A percentile compares a stretch with the other conserved stretches of the same genome.
phyloP scores from a whole-genome alignment of 2,329 filamentous ascomycete species.

The Corniculantispora saksenae region DNA sequence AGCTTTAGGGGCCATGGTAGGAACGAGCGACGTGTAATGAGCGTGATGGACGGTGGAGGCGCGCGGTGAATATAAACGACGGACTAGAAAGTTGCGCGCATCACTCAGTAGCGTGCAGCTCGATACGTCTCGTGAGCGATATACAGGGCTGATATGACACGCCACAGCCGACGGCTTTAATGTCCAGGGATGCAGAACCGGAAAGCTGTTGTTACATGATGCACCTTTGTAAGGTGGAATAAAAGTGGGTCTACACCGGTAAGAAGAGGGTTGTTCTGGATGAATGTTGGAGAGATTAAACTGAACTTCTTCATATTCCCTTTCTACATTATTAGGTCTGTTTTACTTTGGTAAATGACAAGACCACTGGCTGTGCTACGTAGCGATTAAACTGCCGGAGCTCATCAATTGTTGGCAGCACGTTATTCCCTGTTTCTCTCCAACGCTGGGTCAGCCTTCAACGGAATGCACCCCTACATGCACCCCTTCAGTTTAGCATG shows the following conservation, averaged over 20 bases:
- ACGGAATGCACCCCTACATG: too few relatives aligned
- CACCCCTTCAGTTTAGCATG: too few relatives aligned
- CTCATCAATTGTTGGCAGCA: too few relatives aligned
- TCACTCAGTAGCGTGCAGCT: not conserved
- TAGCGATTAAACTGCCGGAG: too few relatives aligned
- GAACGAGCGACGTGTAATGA: slow-evolving; percentile 15
- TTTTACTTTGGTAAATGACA: too few relatives aligned
- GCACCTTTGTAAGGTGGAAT: not conserved
- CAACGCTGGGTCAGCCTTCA: too few relatives aligned
- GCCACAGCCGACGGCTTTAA: not conserved
- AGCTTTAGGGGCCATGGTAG: slow-evolving; percentile 3
- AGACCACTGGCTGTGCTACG: too few relatives aligned
- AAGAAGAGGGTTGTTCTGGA: not conserved
- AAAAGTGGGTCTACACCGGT: not conserved
- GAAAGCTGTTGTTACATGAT: slow-evolving; percentile 1
- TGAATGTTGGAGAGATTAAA: too few relatives aligned
- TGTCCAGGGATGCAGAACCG: slow-evolving; percentile 1
- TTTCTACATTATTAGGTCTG: too few relatives aligned
- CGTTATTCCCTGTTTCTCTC: too few relatives aligned
- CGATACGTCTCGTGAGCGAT: not conserved
- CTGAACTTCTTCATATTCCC: too few relatives aligned
- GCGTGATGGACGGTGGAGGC: not conserved
- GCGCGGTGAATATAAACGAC: not conserved
- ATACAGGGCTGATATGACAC: not conserved
- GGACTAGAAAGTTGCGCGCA: not conserved